Evolutionary conservation across 768 basidiomycete genomes (phyloP), one percentile per base, ranked within the genome.

Genomic region (Kwoniella mangroviensis): DNA sequence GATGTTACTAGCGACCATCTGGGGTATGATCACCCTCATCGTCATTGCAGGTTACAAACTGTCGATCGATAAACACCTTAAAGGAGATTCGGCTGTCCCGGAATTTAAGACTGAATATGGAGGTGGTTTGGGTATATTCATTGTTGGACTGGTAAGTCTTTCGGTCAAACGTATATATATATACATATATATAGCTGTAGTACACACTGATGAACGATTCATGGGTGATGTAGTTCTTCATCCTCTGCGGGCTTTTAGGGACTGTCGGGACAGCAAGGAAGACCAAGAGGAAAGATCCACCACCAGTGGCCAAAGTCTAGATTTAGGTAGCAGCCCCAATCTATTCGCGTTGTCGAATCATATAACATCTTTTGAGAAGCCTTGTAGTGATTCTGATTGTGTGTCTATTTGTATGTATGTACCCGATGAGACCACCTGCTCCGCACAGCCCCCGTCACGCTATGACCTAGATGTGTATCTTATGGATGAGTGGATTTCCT

Each of bases 21-120:
- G 53, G 53, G 24, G 53, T 24, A 54, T 54, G 24, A n/a, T 54
- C 12, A 54, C 21, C 53, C 22, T 54, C 53, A 3, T 54, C 53
- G 21, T n/a, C 21, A 54, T 54, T 19, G 11, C 19, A 19, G 24
- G 21, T 12, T 19, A 11, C 53, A 54, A 54, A 22, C 24, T 54
- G 21, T 21, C 53, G 21, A 22, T 54, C 11, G 53, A 54, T 11
- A 34, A 24, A 22, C 24, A n/a, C 3, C 12, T 24, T 24, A n/a
- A 54, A 13, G 34, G 34, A 24, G 21, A 54, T 54, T n/a, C 24
- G 6, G 34, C 34, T 24, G 11, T n/a, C 11, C 53, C 53, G 21
- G 12, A 54, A 54, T 54, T 54, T 11, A 24, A 54, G n/a, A 54
- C n/a, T 54, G 53, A 54, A 3, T 54, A 24, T 54, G 53, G 53